phyloP scores from a whole-genome alignment of 345 rosid species.

The Turritis glabra region DNA sequence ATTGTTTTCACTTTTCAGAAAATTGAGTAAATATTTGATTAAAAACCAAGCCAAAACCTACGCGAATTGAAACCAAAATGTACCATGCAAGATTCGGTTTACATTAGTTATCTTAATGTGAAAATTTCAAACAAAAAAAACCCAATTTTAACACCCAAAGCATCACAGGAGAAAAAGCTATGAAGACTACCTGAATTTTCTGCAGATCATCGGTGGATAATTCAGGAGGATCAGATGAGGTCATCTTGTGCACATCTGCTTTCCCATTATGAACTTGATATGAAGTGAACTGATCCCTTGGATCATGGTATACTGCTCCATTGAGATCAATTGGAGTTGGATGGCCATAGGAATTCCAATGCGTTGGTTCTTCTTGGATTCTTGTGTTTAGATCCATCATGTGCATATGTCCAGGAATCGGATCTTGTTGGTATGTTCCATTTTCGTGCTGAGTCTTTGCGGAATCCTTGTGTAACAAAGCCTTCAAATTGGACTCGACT shows the following conservation, averaged over 20 bases:
- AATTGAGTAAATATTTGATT: neutral
- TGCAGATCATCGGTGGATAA: slow-evolving; percentile 64
- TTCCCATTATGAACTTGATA: slow-evolving; percentile 37
- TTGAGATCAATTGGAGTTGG: slow-evolving; percentile 59
- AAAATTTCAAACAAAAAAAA: neutral
- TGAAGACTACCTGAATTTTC: slow-evolving; percentile 70
- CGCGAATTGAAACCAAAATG: neutral
- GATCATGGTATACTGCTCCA: slow-evolving; percentile 54
- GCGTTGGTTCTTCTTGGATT: slow-evolving; percentile 45
- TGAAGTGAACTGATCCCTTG: slow-evolving; percentile 40
- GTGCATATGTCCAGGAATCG: slow-evolving; percentile 33
- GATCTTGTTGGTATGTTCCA: slow-evolving; percentile 51
- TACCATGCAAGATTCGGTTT: slow-evolving; percentile 6
- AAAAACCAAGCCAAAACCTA: neutral
- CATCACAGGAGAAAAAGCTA: neutral
- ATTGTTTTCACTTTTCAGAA: neutral
- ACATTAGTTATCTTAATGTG: neutral
- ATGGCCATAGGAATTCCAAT: slow-evolving; percentile 40
- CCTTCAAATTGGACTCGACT: slow-evolving; percentile 91
- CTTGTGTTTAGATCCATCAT: slow-evolving; percentile 64
- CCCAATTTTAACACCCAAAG: neutral
- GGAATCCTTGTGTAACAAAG: slow-evolving; percentile 57
- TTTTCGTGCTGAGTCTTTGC: slow-evolving; percentile 45
- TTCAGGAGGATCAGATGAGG: slow-evolving; percentile 44
- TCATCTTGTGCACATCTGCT: slow-evolving; percentile 42